These are phyloP conservation scores for Setaria viridis DNA, from an alignment of 202 grass and related monocot species.

Conservation along the genomic window DNA sequence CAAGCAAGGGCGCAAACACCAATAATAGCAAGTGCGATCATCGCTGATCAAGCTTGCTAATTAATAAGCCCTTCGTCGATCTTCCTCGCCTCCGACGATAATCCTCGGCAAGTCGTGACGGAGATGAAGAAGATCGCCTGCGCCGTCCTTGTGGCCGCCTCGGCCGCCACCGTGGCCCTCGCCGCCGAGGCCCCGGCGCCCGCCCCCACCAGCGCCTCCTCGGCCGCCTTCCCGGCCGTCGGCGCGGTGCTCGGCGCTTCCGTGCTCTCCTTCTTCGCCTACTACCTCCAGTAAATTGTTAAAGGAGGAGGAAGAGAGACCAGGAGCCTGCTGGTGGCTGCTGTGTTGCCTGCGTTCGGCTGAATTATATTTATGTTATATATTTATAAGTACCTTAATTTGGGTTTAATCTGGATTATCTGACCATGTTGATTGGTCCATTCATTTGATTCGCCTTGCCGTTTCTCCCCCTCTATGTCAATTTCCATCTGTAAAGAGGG, in stretches of 20 bases:
- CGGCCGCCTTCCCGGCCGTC: slow-evolving; percentile 53
- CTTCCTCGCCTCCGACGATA: slow-evolving; percentile 14
- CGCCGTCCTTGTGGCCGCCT: slow-evolving; percentile 57
- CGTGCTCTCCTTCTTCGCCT: slow-evolving; percentile 72
- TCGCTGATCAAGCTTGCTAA: slow-evolving; percentile 34
- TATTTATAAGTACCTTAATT: background rate
- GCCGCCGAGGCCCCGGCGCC: slow-evolving; percentile 69
- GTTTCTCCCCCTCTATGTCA: slow-evolving; percentile 11
- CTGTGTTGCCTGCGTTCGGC: background rate
- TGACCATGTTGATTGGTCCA: slow-evolving; percentile 43
- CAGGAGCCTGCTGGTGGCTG: background rate
- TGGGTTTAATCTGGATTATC: slow-evolving; percentile 33
- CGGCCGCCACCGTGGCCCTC: slow-evolving; percentile 62
- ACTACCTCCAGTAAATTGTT: slow-evolving; percentile 60
- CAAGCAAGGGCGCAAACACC: slow-evolving; percentile 29
- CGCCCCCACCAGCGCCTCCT: slow-evolving; percentile 55
- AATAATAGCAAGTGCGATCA: slow-evolving; percentile 21
- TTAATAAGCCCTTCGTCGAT: background rate
- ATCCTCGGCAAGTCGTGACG: slow-evolving; percentile 32
- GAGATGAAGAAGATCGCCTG: slow-evolving; percentile 80
- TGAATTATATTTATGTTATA: background rate
- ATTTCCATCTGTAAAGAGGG: slow-evolving; percentile 29
- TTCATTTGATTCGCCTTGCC: slow-evolving; percentile 33
- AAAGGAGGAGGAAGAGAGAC: background rate
- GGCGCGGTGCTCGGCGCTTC: slow-evolving; percentile 62